Evolutionary conservation across 2,329 filamentous ascomycete genomes (phyloP).

Genomic region (Neonectria sp.): DNA sequence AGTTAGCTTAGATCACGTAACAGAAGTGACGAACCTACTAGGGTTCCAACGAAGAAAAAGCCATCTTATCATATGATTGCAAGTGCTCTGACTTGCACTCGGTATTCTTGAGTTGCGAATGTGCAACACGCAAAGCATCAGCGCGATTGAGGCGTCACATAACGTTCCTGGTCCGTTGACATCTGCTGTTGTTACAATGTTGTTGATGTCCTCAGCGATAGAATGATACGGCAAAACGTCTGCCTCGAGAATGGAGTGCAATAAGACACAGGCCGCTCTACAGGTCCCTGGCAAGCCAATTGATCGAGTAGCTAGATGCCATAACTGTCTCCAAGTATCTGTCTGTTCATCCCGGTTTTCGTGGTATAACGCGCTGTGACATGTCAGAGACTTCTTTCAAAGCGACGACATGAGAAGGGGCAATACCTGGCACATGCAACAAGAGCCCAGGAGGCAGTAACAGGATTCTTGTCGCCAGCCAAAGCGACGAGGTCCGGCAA

Average conservation of each 20-base stretch:
- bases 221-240: slow-evolving; percentile 77
- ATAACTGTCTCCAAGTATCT: slow-evolving; percentile 78
- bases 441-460: slow-evolving; percentile 85
- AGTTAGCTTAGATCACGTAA: slow-evolving; percentile 9
- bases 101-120: slow-evolving; percentile 78
- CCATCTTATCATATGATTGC: slow-evolving; percentile 85
- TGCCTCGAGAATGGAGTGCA: slow-evolving; percentile 77
- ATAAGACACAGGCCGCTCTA: slow-evolving; percentile 82
- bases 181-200: slow-evolving; percentile 82
- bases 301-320: slow-evolving; percentile 81
- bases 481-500: slow-evolving; percentile 71
- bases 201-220: slow-evolving; percentile 78
- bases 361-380: slow-evolving; percentile 47
- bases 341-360: slow-evolving; percentile 53
- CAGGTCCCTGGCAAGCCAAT: slow-evolving; percentile 80
- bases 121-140: slow-evolving; percentile 81
- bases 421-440: slow-evolving; percentile 82
- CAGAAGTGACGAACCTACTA: slow-evolving; percentile 65
- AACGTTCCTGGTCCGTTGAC: slow-evolving; percentile 84
- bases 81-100: slow-evolving; percentile 76
- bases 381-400: slow-evolving; percentile 40
- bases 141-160: slow-evolving; percentile 82
- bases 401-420: slow-evolving; percentile 11
- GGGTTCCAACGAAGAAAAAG: slow-evolving; percentile 86
- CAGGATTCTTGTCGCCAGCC: slow-evolving; percentile 78